Evolutionary conservation across 768 basidiomycete genomes (phyloP), one percentile per base, ranked within the genome.

Genomic region (Tulasnella sp.): DNA sequence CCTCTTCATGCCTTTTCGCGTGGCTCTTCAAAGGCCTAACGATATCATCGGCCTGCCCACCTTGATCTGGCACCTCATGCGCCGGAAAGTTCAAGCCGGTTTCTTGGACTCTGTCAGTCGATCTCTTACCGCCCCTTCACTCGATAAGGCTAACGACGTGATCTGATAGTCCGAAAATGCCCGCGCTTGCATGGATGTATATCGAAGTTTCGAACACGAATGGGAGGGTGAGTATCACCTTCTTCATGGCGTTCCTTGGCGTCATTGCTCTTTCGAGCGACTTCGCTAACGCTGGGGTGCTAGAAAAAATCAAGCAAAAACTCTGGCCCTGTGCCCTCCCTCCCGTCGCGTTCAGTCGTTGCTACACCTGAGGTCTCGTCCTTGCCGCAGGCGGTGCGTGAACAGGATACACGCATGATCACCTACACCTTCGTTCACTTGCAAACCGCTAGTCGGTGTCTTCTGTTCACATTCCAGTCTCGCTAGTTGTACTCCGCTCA

Each of bases 11-110:
- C 86, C 86, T 0, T 89, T 88, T 65, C 77, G 83, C 64, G 83
- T 80, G 54, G 77, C 83, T 1, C 69, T 89, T 52, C 76, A 77
- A 23, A 78, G 80, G 6, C 40, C 60, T 12, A 79, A 82, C 64
- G 81, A 84, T 62, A 68, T 80, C 45, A 70, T 87, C 60, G 86
- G 88, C 23, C 73, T 90, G 35, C 82, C 80, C 64, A 90, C 88
- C 3, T 72, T 90, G 14, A 78, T 81, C 66, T 88, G 84, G 84
- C 82, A 82, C 63, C 76, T 90, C 34, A 85, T 90, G 85, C 76
- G 79, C 53, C 76, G 86, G 63, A 77, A 82, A 27, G 84, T 83
- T 65, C 82, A 84, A 65, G 83, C 84, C 65, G 80, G 79, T 29
- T 75, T 80, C 56, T 74, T 79, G 62, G 78, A 86, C 67, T 82